Percentiles rank a stretch among this genome's conserved stretches.
Conservation (phyloP, 2,329 filamentous ascomycete genomes). For the Fusarium goolgardi region DNA sequence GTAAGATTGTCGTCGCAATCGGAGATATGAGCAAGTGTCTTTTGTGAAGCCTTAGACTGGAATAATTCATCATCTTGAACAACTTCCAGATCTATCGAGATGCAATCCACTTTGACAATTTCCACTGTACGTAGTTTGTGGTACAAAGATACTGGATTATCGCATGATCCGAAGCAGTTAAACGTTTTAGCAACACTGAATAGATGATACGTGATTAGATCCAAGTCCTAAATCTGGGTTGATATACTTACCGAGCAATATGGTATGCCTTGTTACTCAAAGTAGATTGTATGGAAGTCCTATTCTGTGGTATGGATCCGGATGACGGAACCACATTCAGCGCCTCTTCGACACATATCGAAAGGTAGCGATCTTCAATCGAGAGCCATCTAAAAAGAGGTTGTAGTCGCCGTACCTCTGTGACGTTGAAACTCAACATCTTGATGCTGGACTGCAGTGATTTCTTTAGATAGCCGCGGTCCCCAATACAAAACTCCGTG, state of each 20-base stretch:
- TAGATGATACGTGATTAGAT: not conserved
- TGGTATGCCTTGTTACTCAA: constrained; percentile 17
- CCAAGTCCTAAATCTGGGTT: no score
- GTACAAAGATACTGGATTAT: constrained; percentile 13
- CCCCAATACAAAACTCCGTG: constrained; percentile 19
- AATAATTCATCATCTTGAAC: constrained; percentile 7
- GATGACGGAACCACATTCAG: not conserved
- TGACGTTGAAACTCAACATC: constrained; percentile 17
- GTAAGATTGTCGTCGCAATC: not conserved
- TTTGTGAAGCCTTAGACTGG: not conserved
- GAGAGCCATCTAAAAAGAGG: constrained; percentile 17
- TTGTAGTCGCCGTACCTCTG: constrained; percentile 3
- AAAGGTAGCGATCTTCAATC: constrained; percentile 27
- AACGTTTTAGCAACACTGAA: constrained; percentile 24
- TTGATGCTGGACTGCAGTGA: not conserved
- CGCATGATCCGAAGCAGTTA: constrained; percentile 6
- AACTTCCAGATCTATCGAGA: constrained; percentile 6
- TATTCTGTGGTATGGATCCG: not conserved
- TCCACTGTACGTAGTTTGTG: constrained; percentile 6
- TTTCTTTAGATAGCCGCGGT: constrained; percentile 1
- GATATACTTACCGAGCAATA: constrained; percentile 21
- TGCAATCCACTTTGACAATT: constrained; percentile 8
- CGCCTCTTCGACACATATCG: not conserved
- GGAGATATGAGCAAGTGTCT: not conserved
- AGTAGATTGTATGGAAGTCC: not conserved